These are phyloP conservation scores for Leishmania arabica DNA, from an alignment of 208 protist genomes.

Conservation along the genomic window DNA sequence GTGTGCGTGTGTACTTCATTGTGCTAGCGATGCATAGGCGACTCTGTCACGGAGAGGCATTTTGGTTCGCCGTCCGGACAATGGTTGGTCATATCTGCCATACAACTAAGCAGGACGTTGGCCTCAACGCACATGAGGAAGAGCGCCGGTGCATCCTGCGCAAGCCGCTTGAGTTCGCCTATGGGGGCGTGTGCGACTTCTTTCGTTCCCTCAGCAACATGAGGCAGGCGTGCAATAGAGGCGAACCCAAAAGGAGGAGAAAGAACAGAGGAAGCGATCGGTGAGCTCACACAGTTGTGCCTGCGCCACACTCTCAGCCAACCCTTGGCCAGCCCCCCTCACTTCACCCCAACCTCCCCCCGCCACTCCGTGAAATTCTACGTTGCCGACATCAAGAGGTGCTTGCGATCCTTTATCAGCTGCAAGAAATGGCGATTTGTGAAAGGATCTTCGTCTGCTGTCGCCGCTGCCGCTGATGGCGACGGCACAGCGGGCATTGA, in stretches of 20 bases:
- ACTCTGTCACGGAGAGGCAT: neutral
- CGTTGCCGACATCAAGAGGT: slow-evolving; percentile 7
- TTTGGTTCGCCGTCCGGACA: neutral
- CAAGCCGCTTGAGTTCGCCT: neutral
- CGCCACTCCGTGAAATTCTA: neutral
- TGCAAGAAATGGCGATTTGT: slow-evolving; percentile 21
- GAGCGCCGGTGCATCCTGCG: neutral
- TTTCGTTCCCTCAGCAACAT: neutral
- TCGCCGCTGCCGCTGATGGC: neutral
- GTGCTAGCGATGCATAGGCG: neutral
- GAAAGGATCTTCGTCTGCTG: neutral
- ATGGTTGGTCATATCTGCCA: neutral
- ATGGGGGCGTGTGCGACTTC: neutral
- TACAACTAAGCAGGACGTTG: neutral
- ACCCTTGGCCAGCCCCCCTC: neutral
- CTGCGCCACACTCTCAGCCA: neutral
- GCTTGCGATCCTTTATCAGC: slow-evolving; percentile 33
- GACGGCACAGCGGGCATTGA: neutral
- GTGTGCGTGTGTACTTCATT: neutral
- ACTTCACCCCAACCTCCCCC: neutral
- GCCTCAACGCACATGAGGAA: neutral
- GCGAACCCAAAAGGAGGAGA: neutral
- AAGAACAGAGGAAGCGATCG: neutral
- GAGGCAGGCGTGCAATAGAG: neutral
- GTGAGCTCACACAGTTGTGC: neutral